Evolutionary conservation across 148 eudicot species (phyloP), one percentile per base, ranked within the genome.

Genomic region (Linanthus parryae): DNA sequence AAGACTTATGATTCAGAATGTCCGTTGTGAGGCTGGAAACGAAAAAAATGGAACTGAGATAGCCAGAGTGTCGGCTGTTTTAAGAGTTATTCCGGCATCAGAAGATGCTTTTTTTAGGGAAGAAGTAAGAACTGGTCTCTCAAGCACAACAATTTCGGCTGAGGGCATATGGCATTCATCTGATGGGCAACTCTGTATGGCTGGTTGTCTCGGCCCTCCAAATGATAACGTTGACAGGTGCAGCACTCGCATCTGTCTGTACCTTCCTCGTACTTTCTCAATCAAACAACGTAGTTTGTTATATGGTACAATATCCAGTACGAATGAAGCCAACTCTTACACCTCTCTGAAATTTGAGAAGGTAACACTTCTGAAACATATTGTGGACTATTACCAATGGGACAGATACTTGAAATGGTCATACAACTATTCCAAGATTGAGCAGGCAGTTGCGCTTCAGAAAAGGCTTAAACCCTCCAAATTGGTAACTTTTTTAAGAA

Each of bases 141-240:
- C 52, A 1, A 14, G 35, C 13, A 16, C 2, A 3, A 48, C 22
- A 27, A 33, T 48, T 7, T 16, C 35, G 15, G 52, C 35, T 0
- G 52, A 48, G 22, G 52, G 35, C n/a, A 48, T 16, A 2, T 48
- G 52, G 52, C 10, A 23, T 16, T 27, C 52, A 2, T 48, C 36
- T 7, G 4, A 15, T 16, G 52, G 52, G 22, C 35, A 27, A 35
- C 52, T 48, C 20, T 48, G 52, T 21, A 48, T 48, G 52, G 52
- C 29, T 28, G 21, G 35, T 28, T 48, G 34, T n/a, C n/a, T n/a
- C n/a, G n/a, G n/a, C n/a, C n/a, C n/a, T n/a, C n/a, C n/a, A n/a
- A n/a, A n/a, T 48, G 12, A 11, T 6, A 4, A 20, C 16, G 26
- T 21, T 7, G 36, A 48, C 10, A 7, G 15, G 31, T 49, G 54